These are phyloP conservation scores for Polytrichum commune DNA, from an alignment of 225 moss, liverwort and hornwort species.

Conservation along the genomic window DNA sequence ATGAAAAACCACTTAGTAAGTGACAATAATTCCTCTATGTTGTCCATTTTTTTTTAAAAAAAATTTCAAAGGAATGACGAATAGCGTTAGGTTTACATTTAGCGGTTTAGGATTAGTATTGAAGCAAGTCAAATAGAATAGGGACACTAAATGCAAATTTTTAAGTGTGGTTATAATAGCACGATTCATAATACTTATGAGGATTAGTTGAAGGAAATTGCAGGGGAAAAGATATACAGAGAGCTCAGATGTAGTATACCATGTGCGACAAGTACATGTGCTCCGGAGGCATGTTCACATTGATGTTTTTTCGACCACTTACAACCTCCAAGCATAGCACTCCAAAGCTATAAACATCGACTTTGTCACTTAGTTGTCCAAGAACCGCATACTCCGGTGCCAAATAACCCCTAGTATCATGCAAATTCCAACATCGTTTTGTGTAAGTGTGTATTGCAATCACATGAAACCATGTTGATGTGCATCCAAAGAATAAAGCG, in stretches of 20 bases:
- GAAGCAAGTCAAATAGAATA: too few relatives aligned
- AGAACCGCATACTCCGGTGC: conserved; percentile 23
- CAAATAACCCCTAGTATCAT: conserved; percentile 11
- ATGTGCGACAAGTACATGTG: conserved; percentile 12
- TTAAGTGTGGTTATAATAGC: too few relatives aligned
- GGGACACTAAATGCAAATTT: too few relatives aligned
- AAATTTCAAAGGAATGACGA: too few relatives aligned
- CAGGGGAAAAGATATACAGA: conserved; percentile 33
- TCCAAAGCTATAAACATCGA: conserved; percentile 26
- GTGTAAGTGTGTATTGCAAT: background rate
- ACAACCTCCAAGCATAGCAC: conserved; percentile 22
- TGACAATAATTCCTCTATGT: too few relatives aligned
- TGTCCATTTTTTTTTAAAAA: too few relatives aligned
- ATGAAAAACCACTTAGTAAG: too few relatives aligned
- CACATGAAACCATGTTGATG: too few relatives aligned
- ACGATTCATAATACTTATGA: too few relatives aligned
- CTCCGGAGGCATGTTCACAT: background rate
- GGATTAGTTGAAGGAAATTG: conserved; percentile 6
- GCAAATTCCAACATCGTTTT: background rate
- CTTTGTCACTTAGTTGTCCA: conserved; percentile 21
- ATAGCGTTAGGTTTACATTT: too few relatives aligned
- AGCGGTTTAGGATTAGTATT: too few relatives aligned
- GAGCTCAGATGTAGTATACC: conserved; percentile 3
- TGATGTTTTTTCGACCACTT: conserved; percentile 14
- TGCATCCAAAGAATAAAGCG: too few relatives aligned